Base-by-base conservation (phyloP, 2,329 filamentous ascomycete species). In the Septoria linicola region DNA sequence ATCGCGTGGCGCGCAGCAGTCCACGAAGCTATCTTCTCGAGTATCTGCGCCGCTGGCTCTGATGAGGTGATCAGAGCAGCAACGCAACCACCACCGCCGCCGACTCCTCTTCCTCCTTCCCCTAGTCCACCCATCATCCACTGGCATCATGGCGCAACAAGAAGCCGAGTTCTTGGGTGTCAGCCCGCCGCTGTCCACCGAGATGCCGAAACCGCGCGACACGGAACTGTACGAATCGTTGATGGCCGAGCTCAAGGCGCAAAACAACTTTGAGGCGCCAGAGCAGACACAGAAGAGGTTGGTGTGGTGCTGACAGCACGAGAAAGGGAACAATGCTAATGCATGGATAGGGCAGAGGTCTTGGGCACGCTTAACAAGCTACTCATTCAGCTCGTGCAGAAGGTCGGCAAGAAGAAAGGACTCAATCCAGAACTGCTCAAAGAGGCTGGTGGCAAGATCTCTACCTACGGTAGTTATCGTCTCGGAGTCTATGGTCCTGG, bases 391-490 rank as follows among this genome's bases (percentile, higher is more conserved):
- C 96, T 99, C 63, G 88, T 99, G 50, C 85, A 85, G 68, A 80
- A 83, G 58, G 90, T 96, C 8, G 88, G 89, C 59, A 78, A 79
- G 59, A 79, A 82, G 64, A 90, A 87, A 69, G 84, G 79, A 43
- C 78, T 92, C 43, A 86, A 90, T 39, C 81, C 88, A 36, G 83
- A 84, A 25, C 81, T 93, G 39, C 81, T 93, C 39, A 88, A 91
- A 61, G 85, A 87, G 65, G 88, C 91, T 4, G 88, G 91, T 46
- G 93, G 91, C 59, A 93, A 92, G 73, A 84, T 99, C 60, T 96
- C 95, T 70, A 95, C 92, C 1, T 99, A 93, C 70, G 93, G 93
- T 58, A 97, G 93, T 72, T 99, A 92, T 71, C 86, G 91, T 32
- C 78, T 99, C 10, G 93, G 93, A 54, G 93, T 97, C 19, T 96